Base-by-base conservation (phyloP, 139 green algal species). In the Chlorella sorokiniana region DNA sequence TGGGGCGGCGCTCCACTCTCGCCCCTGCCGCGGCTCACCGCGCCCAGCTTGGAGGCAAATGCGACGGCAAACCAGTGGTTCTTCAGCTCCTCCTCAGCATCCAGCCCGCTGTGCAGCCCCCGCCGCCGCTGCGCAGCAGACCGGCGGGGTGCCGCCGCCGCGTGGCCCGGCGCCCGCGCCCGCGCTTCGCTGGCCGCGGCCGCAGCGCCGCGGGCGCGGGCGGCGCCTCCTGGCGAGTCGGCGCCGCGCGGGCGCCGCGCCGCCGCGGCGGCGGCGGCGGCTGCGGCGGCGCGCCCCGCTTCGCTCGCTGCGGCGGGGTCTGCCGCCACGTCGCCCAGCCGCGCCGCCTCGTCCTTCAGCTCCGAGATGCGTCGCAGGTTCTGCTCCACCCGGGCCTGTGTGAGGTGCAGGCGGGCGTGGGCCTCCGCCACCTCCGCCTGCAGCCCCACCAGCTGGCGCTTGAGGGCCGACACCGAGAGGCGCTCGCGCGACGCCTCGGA, bases 331-430 rank as follows among this genome's bases (percentile, higher is more conserved):
- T 69, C 51, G 10, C 51, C 72, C 52, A 88, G 71, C 35, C 71
- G 44, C 18, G 25, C 86, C 48, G 91, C 89, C 56, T 95, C 91
- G 42, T 87, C 83, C 77, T 94, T 96, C 11, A 97, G 88, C 51
- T 93, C 83, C n/a, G 88, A 86, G 16, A 97, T 87, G 40, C 91
- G 90, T 22, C 86, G 61, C 33, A 97, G 65, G 84, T 96, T 96
- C 51, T 91, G 76, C 31, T 92, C 80, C 27, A 97, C 89, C 8
- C 91, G 86, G 2, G 61, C 81, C 62, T 86, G 74, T 8, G 88
- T 91, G n/a, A 78, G 9, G 59, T 88, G 64, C 37, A 92, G 87
- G 37, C 82, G 86, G 62, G 89, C 45, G 54, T 88, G 78, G 4
- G 91, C 93, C 20, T 83, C 73, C 10, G 86, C 70, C 10, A 98